Evolutionary conservation across 495 filamentous ascomycete species (phyloP).

Genomic region (Penicillium soppii): DNA sequence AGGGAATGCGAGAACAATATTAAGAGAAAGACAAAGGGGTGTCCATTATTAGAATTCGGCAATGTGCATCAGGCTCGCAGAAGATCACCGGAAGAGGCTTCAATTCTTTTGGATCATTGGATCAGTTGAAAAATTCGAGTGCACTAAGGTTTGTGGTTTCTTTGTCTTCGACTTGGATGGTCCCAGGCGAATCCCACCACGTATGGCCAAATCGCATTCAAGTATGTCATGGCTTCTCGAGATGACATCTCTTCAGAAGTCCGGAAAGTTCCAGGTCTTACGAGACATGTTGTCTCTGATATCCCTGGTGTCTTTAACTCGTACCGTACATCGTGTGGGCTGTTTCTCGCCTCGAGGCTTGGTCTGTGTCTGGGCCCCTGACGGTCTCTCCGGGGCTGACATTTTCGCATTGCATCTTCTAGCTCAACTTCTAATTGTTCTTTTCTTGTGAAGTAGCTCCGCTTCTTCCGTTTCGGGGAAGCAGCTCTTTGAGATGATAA

Average conservation of each 20-base stretch:
- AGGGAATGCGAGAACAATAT: slow-evolving; percentile 24
- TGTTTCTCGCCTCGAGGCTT: too few relatives aligned
- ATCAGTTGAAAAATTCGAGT: neutral
- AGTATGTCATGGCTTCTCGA: neutral
- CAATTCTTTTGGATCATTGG: neutral
- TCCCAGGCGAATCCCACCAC: too few relatives aligned
- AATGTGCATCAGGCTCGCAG: neutral
- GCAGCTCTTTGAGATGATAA: too few relatives aligned
- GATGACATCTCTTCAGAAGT: too few relatives aligned
- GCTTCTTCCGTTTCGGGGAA: neutral
- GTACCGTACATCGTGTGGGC: too few relatives aligned
- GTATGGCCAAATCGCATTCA: neutral
- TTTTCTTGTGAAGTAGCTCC: neutral
- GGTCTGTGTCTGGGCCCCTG: too few relatives aligned
- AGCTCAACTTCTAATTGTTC: too few relatives aligned
- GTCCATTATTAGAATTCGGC: neutral
- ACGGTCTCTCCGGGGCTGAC: too few relatives aligned
- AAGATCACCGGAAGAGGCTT: neutral
- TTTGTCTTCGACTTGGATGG: neutral
- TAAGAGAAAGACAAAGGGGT: slow-evolving; percentile 14
- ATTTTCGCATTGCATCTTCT: too few relatives aligned
- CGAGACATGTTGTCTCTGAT: neutral
- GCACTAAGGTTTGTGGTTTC: neutral
- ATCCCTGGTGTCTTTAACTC: too few relatives aligned
- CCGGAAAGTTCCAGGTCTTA: neutral